Evolutionary conservation across 2,329 filamentous ascomycete species (phyloP).

Genomic region (Pyrenophora graminea): DNA sequence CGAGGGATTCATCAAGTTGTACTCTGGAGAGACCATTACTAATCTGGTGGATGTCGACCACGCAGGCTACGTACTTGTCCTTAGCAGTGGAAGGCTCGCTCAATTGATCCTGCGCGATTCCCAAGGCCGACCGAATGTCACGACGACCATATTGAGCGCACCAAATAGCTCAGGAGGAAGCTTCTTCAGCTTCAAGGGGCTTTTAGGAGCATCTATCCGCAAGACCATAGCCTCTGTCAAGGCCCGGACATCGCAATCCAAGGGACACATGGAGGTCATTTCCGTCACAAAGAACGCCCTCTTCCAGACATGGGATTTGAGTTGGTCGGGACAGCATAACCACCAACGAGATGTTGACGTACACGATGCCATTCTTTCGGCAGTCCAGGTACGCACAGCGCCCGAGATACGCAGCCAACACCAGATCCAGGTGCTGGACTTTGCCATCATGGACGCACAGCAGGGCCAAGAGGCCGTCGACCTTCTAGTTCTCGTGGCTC

Average conservation of each 20-base stretch:
- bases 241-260: constrained; percentile 70
- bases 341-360: constrained; percentile 73
- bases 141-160: constrained; percentile 73
- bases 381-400: constrained; percentile 61
- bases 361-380: constrained; percentile 65
- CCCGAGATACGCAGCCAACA: constrained; percentile 56
- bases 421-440: constrained; percentile 76
- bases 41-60: constrained; percentile 83
- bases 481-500: constrained; percentile 40
- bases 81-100: constrained; percentile 83
- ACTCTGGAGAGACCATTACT: constrained; percentile 75
- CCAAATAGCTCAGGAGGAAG: constrained; percentile 65
- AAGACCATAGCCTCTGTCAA: constrained; percentile 81
- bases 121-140: constrained; percentile 82
- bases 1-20: constrained; percentile 74
- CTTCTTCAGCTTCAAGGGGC: constrained; percentile 79
- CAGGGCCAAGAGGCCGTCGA: constrained; percentile 41
- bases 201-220: constrained; percentile 70
- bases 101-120: constrained; percentile 85
- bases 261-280: constrained; percentile 84
- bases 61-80: constrained; percentile 81
- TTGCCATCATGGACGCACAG: constrained; percentile 63
- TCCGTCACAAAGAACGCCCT: constrained; percentile 77
- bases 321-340: constrained; percentile 82
- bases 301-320: constrained; percentile 84